A percentile compares a stretch with the other conserved stretches of the same genome.
phyloP scores from a whole-genome alignment of 225 moss, liverwort and hornwort species.

The Pseudoscleropodium purum region DNA sequence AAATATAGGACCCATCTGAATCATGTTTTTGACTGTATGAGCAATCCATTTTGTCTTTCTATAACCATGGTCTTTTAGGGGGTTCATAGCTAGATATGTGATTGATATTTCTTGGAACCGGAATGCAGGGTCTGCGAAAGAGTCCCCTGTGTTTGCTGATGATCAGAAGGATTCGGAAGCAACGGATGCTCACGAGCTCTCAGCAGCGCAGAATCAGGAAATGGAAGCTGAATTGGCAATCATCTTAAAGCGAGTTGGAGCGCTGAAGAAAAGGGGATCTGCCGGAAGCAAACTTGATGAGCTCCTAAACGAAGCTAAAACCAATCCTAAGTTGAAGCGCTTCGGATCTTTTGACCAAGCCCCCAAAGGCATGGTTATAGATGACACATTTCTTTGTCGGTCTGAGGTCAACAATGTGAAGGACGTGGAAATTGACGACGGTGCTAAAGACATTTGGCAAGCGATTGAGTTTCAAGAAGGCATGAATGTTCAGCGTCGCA shows the following conservation, averaged over 20 bases:
- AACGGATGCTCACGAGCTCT: constrained; percentile 4
- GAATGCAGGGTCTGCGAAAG: constrained; percentile 9
- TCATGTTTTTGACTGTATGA: not conserved
- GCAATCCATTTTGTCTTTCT: not conserved
- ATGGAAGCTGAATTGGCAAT: constrained; percentile 51
- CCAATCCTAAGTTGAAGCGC: constrained; percentile 11
- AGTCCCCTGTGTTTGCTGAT: not conserved
- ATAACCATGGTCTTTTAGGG: not conserved
- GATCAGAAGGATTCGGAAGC: constrained; percentile 17
- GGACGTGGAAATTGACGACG: constrained; percentile 24
- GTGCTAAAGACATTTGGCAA: constrained; percentile 30
- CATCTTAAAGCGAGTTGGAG: constrained; percentile 45
- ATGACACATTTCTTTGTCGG: constrained; percentile 6
- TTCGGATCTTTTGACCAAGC: constrained; percentile 21
- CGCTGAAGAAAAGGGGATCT: constrained; percentile 34
- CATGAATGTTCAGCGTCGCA: constrained; percentile 11
- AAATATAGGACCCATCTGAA: not conserved
- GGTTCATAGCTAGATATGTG: not conserved
- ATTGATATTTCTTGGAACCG: not conserved
- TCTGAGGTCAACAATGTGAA: constrained; percentile 3
- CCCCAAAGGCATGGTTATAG: not conserved
- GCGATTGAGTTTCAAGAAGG: constrained; percentile 24
- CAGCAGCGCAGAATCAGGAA: constrained; percentile 29
- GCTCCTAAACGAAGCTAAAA: constrained; percentile 26
- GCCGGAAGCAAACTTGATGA: constrained; percentile 29